phyloP scores from a whole-genome alignment of 2,329 filamentous ascomycete genomes.

The Aspergillus sp. region DNA sequence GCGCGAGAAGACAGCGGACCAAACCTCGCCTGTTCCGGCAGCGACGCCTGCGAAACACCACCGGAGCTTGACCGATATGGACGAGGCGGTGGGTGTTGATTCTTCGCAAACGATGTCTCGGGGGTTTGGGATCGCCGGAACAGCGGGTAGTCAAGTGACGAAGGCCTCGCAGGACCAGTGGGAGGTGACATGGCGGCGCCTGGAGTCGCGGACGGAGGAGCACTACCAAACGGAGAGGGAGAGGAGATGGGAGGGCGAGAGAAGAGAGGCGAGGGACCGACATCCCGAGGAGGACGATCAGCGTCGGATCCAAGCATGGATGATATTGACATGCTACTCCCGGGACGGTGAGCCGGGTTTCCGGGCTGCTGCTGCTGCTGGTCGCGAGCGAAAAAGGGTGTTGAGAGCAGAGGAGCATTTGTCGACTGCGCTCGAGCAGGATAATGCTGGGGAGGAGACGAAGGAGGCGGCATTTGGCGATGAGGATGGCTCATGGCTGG shows the following conservation, averaged over 20 bases:
- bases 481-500: conserved; percentile 32
- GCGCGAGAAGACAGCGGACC: conserved; percentile 21
- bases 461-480: conserved; percentile 45
- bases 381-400: conserved; percentile 41
- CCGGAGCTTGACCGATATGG: conserved; percentile 33
- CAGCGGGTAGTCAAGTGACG: conserved; percentile 52
- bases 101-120: conserved; percentile 55
- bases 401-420: conserved; percentile 32
- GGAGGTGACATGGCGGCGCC: conserved; percentile 37
- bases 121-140: conserved; percentile 64
- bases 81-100: conserved; percentile 18
- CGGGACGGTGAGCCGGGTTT: conserved; percentile 46
- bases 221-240: conserved; percentile 26
- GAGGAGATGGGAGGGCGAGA: conserved; percentile 35
- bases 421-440: conserved; percentile 33
- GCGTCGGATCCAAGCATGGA: conserved; percentile 56
- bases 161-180: conserved; percentile 32
- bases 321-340: conserved; percentile 66
- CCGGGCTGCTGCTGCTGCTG: conserved; percentile 44
- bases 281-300: conserved; percentile 40
- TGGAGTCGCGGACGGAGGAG: conserved; percentile 25
- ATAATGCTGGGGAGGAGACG: conserved; percentile 41
- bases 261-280: conserved; percentile 39
- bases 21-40: conserved; percentile 26
- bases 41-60: conserved; percentile 17